Conservation (phyloP, 2,329 filamentous ascomycete genomes). For the Conoideocrella luteorostrata region DNA sequence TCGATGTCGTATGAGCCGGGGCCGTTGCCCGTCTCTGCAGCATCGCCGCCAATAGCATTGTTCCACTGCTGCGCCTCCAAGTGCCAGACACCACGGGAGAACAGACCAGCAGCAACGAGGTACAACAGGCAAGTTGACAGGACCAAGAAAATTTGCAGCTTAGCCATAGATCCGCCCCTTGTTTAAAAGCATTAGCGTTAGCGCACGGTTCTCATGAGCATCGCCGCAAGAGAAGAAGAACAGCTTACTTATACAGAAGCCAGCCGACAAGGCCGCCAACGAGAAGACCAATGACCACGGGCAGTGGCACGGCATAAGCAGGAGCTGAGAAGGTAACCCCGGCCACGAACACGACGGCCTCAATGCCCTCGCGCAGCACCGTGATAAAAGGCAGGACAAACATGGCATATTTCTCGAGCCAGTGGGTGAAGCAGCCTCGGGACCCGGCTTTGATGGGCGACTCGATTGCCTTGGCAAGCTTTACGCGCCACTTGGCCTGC, state of each 20-base stretch:
- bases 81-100: conserved; percentile 70
- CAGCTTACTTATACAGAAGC: conserved; percentile 66
- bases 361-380: conserved; percentile 78
- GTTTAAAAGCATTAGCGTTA: background rate
- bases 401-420: conserved; percentile 75
- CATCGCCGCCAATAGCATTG: conserved; percentile 53
- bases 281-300: conserved; percentile 64
- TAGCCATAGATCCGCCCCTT: conserved; percentile 36
- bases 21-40: conserved; percentile 45
- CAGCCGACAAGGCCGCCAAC: conserved; percentile 65
- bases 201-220: background rate
- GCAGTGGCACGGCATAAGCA: conserved; percentile 68
- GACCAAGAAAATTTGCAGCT: conserved; percentile 69
- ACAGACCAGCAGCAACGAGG: conserved; percentile 74
- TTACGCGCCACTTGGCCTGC: conserved; percentile 81
- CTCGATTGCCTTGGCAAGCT: conserved; percentile 67
- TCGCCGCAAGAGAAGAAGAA: background rate
- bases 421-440: conserved; percentile 49
- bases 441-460: conserved; percentile 38
- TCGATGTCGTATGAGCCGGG: conserved; percentile 75
- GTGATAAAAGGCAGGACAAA: conserved; percentile 83
- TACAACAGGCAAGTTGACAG: conserved; percentile 78
- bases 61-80: conserved; percentile 68
- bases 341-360: conserved; percentile 80
- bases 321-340: conserved; percentile 74